Base-by-base conservation (phyloP, 805 yeast genomes). In the Cyberlindnera petersonii region DNA sequence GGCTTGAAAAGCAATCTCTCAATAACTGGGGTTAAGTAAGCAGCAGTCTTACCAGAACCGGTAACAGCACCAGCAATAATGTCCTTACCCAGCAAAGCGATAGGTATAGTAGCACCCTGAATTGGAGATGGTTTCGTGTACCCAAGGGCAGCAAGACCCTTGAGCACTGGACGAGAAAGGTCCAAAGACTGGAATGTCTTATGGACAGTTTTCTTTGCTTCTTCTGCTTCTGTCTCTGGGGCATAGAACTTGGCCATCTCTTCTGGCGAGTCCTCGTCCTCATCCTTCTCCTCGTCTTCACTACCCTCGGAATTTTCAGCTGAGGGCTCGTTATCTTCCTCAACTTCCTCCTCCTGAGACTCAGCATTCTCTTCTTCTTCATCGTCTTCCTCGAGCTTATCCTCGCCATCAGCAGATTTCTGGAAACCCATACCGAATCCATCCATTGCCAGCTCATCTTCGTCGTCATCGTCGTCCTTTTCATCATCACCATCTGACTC, bases 21-120 rank as follows among this genome's bases (percentile, higher is more conserved):
- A 44, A 93, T 77, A 31, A 89, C 86, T 11, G 98, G 98, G 39
- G 93, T 84, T 82, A 93, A 81, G 60, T 87, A 93, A 1, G 99
- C 99, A 3, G 97, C 98, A 18, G 99, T 93, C 62, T 93, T 93
- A 75, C 99, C 99, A 16, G 98, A 91, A 68, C 99, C 99, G 5
- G 99, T 93, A 18, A 86, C 96, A 24, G 99, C 99, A 70, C 98
- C 98, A 14, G 98, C 99, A 54, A 93, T 96, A 36, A 93, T 79
- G 64, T 93, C 99, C 58, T 86, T 91, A 54, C 99, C 99, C 46
- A 86, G 60, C 28, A 93, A 69, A 1, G 96, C 96, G 41, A 91
- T 79, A 11, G 99, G 98, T 46, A 93, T 89, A 8, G 95, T 78
- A 1, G 96, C 85, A 44, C 89, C 72, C 68, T 93, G 98, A 66